Percentiles rank a stretch among this genome's conserved stretches.
phyloP scores from a whole-genome alignment of 352 stramenopile genomes.

The Phytophthora pini region DNA sequence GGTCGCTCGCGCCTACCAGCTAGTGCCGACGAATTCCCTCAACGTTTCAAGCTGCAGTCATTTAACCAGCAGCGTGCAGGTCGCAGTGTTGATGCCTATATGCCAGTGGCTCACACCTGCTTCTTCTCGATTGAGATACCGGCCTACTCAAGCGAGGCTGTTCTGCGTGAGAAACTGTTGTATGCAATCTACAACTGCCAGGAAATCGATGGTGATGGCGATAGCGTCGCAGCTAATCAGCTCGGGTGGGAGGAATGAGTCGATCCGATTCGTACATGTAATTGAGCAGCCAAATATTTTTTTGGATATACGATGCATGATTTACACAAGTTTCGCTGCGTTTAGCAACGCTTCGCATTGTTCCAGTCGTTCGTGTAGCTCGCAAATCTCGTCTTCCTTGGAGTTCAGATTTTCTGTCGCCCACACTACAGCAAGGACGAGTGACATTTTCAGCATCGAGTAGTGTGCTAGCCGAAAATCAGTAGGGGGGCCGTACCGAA shows the following conservation, averaged over 20 bases:
- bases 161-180: constrained; percentile 80
- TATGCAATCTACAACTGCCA: constrained; percentile 96
- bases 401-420: constrained; percentile 31
- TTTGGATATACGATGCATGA: constrained; percentile 27
- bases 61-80: constrained; percentile 70
- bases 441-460: constrained; percentile 6
- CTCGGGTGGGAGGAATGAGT: constrained; percentile 82
- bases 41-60: constrained; percentile 92
- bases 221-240: constrained; percentile 83
- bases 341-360: constrained; percentile 27
- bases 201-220: constrained; percentile 91
- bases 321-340: constrained; percentile 24
- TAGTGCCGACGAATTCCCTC: constrained; percentile 83
- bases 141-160: constrained; percentile 88
- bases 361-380: constrained; percentile 30
- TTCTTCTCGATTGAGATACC: constrained; percentile 98
- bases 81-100: constrained; percentile 76
- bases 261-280: background rate
- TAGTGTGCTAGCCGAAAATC: constrained; percentile 11
- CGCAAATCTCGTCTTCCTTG: constrained; percentile 40
- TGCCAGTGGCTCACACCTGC: constrained; percentile 98
- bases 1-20: constrained; percentile 89
- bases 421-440: constrained; percentile 34
- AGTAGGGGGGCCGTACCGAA: constrained; percentile 27
- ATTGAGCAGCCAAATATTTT: background rate